phyloP scores from a whole-genome alignment of 352 stramenopile genomes.

The Phytophthora tentaculata region DNA sequence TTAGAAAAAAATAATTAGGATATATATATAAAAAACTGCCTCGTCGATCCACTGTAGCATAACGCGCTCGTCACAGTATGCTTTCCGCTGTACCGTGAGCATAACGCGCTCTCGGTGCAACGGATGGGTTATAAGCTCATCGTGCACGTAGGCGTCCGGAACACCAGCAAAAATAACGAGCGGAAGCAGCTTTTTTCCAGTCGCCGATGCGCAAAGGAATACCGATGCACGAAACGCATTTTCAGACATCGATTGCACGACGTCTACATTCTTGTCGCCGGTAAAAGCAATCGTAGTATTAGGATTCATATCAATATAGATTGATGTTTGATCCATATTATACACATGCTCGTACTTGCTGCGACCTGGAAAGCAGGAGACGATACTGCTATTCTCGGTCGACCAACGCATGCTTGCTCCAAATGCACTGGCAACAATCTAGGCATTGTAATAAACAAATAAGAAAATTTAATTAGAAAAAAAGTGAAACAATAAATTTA shows the following conservation, averaged over 20 bases:
- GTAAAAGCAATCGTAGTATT: too few relatives aligned
- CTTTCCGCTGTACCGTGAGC: neutral
- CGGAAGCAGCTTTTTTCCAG: neutral
- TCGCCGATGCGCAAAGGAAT: neutral
- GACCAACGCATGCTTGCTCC: neutral
- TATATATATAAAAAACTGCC: neutral
- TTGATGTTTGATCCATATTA: neutral
- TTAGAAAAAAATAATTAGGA: neutral
- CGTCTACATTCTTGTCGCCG: too few relatives aligned
- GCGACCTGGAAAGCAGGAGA: too few relatives aligned
- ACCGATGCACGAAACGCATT: neutral
- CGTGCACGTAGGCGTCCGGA: neutral
- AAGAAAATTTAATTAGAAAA: neutral
- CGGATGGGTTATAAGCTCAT: neutral
- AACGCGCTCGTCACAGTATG: neutral
- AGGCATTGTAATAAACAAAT: neutral
- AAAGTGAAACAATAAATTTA: neutral
- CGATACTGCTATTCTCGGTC: too few relatives aligned
- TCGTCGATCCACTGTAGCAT: neutral
- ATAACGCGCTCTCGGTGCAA: neutral
- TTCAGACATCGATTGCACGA: too few relatives aligned
- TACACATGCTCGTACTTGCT: neutral
- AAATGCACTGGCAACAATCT: neutral
- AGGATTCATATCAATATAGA: too few relatives aligned
- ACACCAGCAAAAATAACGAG: neutral